Conservation (phyloP, 768 basidiomycete genomes). For the Crepidotus variabilis region DNA sequence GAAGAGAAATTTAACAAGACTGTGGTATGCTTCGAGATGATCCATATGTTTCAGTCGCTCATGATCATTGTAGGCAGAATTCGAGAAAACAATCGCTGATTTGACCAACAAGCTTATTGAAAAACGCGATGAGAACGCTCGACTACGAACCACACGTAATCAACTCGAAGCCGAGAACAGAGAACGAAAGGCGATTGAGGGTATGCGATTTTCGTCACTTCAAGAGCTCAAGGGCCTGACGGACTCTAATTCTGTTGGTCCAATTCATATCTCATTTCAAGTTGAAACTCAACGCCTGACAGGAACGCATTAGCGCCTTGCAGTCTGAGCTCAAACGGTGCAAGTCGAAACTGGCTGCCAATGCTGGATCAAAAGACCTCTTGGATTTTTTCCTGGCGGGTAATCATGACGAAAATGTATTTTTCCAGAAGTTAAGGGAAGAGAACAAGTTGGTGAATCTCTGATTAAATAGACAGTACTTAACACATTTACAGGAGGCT, state of each 20-base stretch:
- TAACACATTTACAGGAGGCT: conserved; percentile 40
- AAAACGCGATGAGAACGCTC: conserved; percentile 67
- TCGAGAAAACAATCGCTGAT: conserved; percentile 56
- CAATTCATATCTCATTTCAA: not conserved
- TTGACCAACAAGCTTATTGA: conserved; percentile 47
- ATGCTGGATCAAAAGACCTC: conserved; percentile 66
- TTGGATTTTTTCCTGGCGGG: conserved; percentile 65
- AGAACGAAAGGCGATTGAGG: conserved; percentile 67
- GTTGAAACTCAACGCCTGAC: conserved; percentile 4
- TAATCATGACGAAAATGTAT: conserved; percentile 46
- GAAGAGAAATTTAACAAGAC: conserved; percentile 43
- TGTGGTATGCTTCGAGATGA: conserved; percentile 30
- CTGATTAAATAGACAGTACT: conserved; percentile 5
- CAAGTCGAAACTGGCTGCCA: conserved; percentile 74
- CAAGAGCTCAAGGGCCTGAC: conserved; percentile 66
- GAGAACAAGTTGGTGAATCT: conserved; percentile 48
- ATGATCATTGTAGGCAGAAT: conserved; percentile 23
- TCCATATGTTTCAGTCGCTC: conserved; percentile 1
- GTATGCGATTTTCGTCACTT: conserved; percentile 49
- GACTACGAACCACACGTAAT: conserved; percentile 72
- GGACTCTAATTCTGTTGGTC: conserved; percentile 53
- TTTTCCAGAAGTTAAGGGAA: conserved; percentile 48
- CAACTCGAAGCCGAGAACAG: conserved; percentile 58
- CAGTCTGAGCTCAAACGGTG: conserved; percentile 70
- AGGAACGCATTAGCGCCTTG: conserved; percentile 74